These are phyloP conservation scores for Fusarium solani-melongenae DNA, from an alignment of 2,329 filamentous ascomycete species.

Conservation along the genomic window DNA sequence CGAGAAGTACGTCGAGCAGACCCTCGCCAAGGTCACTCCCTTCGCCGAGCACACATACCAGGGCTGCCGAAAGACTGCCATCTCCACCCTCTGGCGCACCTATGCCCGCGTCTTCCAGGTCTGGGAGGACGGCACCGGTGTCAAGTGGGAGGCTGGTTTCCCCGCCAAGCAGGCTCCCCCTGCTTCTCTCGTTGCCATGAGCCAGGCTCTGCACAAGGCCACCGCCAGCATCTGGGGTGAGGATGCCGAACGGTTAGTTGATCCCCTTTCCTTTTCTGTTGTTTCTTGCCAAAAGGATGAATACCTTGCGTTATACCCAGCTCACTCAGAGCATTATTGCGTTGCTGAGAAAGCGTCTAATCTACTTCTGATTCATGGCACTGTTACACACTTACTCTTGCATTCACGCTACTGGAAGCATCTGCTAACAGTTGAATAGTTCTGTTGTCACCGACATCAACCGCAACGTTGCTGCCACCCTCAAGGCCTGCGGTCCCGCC, in stretches of 20 bases:
- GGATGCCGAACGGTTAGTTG: slow-evolving; percentile 90
- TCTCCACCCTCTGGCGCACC: slow-evolving; percentile 91
- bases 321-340: slow-evolving; percentile 96
- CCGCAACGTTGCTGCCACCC: slow-evolving; percentile 87
- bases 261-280: slow-evolving; percentile 28
- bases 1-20: slow-evolving; percentile 88
- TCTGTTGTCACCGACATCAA: slow-evolving; percentile 94
- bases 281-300: slow-evolving; percentile 76
- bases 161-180: slow-evolving; percentile 85
- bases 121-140: slow-evolving; percentile 77
- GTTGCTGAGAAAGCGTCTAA: slow-evolving; percentile 85
- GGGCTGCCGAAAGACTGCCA: slow-evolving; percentile 90
- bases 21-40: slow-evolving; percentile 82
- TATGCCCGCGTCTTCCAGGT: slow-evolving; percentile 92
- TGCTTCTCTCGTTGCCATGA: slow-evolving; percentile 83
- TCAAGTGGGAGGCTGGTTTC: slow-evolving; percentile 91
- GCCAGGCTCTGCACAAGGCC: slow-evolving; percentile 84
- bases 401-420: slow-evolving; percentile 22
- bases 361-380: slow-evolving; percentile 51
- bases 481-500: slow-evolving; percentile 91
- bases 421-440: slow-evolving; percentile 65
- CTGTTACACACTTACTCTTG: slow-evolving; percentile 41
- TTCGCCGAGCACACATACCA: slow-evolving; percentile 92
- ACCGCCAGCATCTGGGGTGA: slow-evolving; percentile 89
- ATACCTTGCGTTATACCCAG: slow-evolving; percentile 93